These are phyloP conservation scores for Flaveria trinervia DNA, from an alignment of 129 eudicot genomes.

Conservation along the genomic window DNA sequence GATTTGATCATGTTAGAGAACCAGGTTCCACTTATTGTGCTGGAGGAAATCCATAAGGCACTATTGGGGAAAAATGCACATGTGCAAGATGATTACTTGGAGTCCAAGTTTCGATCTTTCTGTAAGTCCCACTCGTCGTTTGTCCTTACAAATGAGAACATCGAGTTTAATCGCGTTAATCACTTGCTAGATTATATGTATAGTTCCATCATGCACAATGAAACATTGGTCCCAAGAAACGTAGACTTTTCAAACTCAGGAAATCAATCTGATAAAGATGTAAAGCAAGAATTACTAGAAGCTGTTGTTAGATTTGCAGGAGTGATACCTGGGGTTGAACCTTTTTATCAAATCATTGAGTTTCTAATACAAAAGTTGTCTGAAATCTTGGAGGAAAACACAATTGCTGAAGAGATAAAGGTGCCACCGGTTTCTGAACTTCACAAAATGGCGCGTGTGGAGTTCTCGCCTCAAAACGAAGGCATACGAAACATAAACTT, in stretches of 20 bases:
- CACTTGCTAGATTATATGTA: conserved; percentile 35
- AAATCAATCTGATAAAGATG: not conserved
- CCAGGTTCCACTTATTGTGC: conserved; percentile 41
- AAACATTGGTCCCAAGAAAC: not conserved
- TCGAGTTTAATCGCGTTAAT: not conserved
- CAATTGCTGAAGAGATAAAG: conserved; percentile 36
- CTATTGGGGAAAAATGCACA: not conserved
- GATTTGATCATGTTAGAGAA: conserved; percentile 52
- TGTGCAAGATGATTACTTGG: conserved; percentile 10
- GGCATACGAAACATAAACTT: conserved; percentile 38
- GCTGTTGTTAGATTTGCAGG: conserved; percentile 4
- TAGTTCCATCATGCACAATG: conserved; percentile 20
- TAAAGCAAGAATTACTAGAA: conserved; percentile 22
- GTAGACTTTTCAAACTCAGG: not conserved
- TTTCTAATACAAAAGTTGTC: not conserved
- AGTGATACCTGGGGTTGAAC: conserved; percentile 17
- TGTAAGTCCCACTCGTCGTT: conserved; percentile 19
- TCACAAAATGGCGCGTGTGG: conserved; percentile 25
- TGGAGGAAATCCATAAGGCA: conserved; percentile 31
- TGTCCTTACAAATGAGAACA: conserved; percentile 3
- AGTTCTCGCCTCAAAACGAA: conserved; percentile 26
- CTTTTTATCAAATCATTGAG: conserved; percentile 6
- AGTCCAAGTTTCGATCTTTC: conserved; percentile 14
- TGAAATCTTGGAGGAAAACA: not conserved
- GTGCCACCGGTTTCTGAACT: conserved; percentile 53